phyloP scores from a whole-genome alignment of 495 filamentous ascomycete genomes.

The Patellaria atrata region DNA sequence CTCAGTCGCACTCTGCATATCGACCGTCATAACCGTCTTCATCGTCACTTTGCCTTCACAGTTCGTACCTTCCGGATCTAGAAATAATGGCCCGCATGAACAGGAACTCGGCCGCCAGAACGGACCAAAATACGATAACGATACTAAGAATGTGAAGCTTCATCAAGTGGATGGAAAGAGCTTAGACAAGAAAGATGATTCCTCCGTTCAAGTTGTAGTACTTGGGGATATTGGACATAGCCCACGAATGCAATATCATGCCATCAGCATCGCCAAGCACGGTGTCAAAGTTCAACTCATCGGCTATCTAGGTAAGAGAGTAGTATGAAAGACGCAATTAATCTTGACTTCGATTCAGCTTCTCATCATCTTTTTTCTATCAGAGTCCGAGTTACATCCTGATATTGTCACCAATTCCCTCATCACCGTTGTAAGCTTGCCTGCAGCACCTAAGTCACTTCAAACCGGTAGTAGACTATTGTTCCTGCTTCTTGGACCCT shows the following conservation, averaged over 20 bases:
- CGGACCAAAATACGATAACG: constrained; percentile 7
- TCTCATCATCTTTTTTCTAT: neutral
- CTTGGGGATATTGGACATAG: constrained; percentile 95
- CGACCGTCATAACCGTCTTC: constrained; percentile 9
- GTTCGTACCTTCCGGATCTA: too few relatives aligned
- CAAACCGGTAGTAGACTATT: constrained; percentile 56
- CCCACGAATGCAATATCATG: constrained; percentile 98
- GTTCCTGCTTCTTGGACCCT: constrained; percentile 64
- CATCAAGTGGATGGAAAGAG: constrained; percentile 11
- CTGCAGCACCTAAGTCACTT: constrained; percentile 44
- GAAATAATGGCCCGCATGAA: constrained; percentile 11
- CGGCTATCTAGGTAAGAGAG: constrained; percentile 61
- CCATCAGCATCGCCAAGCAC: constrained; percentile 75
- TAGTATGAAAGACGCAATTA: neutral
- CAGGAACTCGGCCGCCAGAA: constrained; percentile 4
- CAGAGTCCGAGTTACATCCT: constrained; percentile 60
- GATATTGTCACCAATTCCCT: constrained; percentile 48
- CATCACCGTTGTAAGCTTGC: constrained; percentile 54
- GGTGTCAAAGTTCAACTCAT: constrained; percentile 71
- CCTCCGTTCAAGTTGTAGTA: constrained; percentile 69
- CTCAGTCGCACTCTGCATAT: constrained; percentile 4
- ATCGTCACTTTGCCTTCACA: constrained; percentile 15
- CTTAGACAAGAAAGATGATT: constrained; percentile 8
- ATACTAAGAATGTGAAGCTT: neutral
- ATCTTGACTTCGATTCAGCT: neutral